phyloP scores from a whole-genome alignment of 495 filamentous ascomycete genomes.

The Trichoderma virens region DNA sequence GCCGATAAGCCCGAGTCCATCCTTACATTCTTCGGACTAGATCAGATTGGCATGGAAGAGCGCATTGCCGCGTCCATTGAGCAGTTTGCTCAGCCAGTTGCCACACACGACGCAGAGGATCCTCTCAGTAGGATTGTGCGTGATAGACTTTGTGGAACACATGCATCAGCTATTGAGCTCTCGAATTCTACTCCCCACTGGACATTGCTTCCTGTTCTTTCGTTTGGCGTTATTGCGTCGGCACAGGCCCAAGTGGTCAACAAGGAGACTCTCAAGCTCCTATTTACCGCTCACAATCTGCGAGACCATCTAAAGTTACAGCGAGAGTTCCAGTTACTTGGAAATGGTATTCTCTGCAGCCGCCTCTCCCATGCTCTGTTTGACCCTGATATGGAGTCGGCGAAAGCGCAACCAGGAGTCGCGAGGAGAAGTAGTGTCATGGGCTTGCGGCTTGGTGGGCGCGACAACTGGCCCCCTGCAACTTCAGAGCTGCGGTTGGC shows the following conservation, averaged over 20 bases:
- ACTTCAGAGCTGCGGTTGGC: constrained; percentile 85
- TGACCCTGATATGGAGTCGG: constrained; percentile 71
- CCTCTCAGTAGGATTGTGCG: constrained; percentile 24
- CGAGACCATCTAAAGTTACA: constrained; percentile 71
- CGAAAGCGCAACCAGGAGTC: constrained; percentile 62
- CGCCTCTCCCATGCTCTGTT: constrained; percentile 79
- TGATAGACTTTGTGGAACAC: constrained; percentile 19
- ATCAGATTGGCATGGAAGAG: constrained; percentile 39
- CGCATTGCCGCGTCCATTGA: constrained; percentile 44
- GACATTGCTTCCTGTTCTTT: constrained; percentile 61
- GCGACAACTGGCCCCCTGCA: constrained; percentile 83
- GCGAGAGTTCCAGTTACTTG: constrained; percentile 71
- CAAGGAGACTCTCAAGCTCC: constrained; percentile 63
- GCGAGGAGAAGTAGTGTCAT: constrained; percentile 63
- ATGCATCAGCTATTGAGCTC: constrained; percentile 7
- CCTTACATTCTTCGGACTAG: constrained; percentile 41
- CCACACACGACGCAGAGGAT: constrained; percentile 19
- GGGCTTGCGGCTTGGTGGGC: constrained; percentile 68
- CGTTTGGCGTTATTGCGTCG: constrained; percentile 63
- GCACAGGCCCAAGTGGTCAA: constrained; percentile 73
- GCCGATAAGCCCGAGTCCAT: constrained; percentile 11
- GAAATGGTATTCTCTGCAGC: constrained; percentile 74
- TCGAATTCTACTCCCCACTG: constrained; percentile 58
- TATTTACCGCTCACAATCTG: constrained; percentile 69
- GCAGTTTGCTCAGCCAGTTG: constrained; percentile 30